Percentiles rank a stretch among this genome's conserved stretches.
Conservation (phyloP, 345 rosid species). For the Brassica nigra region DNA sequence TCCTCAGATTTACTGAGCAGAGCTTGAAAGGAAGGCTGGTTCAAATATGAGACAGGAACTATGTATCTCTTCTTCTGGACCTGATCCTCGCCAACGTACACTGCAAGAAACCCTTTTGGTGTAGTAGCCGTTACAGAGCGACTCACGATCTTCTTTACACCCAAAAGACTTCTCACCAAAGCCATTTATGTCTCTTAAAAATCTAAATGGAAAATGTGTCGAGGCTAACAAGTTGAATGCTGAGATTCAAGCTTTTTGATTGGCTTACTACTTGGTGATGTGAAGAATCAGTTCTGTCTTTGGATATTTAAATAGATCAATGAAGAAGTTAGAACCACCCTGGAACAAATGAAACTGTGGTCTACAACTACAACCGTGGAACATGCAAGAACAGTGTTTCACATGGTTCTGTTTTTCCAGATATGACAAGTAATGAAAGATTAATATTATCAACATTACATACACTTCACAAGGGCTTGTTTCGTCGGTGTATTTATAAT, state of each 20-base stretch:
- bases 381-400: conserved; percentile 13
- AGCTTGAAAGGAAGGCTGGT: conserved; percentile 47
- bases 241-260: conserved; percentile 3
- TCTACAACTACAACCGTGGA: conserved; percentile 28
- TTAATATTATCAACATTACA: not conserved
- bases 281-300: conserved; percentile 9
- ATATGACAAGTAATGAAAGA: conserved; percentile 4
- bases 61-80: conserved; percentile 45
- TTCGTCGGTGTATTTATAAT: not conserved
- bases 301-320: conserved; percentile 17
- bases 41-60: conserved; percentile 18
- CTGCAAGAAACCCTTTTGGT: conserved; percentile 49
- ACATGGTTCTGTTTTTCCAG: conserved; percentile 19
- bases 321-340: not conserved
- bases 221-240: not conserved
- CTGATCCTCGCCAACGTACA: conserved; percentile 49
- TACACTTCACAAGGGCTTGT: conserved; percentile 29
- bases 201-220: not conserved
- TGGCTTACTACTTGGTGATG: conserved; percentile 13
- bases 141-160: conserved; percentile 27
- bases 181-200: conserved; percentile 12
- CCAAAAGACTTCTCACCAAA: conserved; percentile 10
- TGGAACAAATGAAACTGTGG: conserved; percentile 1
- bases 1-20: conserved; percentile 51
- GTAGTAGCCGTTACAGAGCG: conserved; percentile 29